Conservation (phyloP, 805 yeast genomes). For the Myxozyma melibiosi region DNA sequence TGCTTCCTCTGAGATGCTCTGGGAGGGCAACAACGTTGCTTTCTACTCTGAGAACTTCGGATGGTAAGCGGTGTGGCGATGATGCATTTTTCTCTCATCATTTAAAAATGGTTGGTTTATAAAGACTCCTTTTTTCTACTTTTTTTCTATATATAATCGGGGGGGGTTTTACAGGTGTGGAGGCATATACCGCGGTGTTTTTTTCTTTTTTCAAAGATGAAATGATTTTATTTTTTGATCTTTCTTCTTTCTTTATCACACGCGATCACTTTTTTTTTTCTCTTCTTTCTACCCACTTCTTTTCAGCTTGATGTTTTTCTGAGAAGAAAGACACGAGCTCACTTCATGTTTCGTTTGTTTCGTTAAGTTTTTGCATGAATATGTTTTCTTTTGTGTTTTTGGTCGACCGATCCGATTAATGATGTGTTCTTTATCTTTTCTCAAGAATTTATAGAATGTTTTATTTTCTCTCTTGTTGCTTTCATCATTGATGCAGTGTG, state of each 20-base stretch:
- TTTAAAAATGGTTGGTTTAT: neutral
- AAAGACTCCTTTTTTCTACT: neutral
- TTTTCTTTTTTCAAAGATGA: neutral
- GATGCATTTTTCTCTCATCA: neutral
- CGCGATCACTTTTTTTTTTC: neutral
- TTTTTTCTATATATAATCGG: neutral
- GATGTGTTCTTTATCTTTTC: too few relatives aligned
- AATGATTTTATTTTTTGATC: neutral
- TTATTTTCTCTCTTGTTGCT: too few relatives aligned
- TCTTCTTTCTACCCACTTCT: too few relatives aligned
- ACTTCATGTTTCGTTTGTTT: too few relatives aligned
- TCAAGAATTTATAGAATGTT: too few relatives aligned
- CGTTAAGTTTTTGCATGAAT: too few relatives aligned
- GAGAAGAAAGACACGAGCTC: too few relatives aligned
- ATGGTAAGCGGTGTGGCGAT: conserved; percentile 34
- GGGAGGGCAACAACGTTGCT: conserved; percentile 36
- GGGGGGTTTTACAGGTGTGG: conserved; percentile 2
- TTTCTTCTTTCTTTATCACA: neutral
- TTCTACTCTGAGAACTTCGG: conserved; percentile 41
- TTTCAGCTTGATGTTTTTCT: too few relatives aligned
- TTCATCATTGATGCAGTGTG: too few relatives aligned
- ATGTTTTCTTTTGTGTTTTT: too few relatives aligned
- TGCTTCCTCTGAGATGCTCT: conserved; percentile 36
- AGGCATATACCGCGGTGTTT: conserved; percentile 12
- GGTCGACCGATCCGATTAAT: too few relatives aligned